Evolutionary conservation across 768 basidiomycete genomes (phyloP).

Genomic region (Imleria badia): DNA sequence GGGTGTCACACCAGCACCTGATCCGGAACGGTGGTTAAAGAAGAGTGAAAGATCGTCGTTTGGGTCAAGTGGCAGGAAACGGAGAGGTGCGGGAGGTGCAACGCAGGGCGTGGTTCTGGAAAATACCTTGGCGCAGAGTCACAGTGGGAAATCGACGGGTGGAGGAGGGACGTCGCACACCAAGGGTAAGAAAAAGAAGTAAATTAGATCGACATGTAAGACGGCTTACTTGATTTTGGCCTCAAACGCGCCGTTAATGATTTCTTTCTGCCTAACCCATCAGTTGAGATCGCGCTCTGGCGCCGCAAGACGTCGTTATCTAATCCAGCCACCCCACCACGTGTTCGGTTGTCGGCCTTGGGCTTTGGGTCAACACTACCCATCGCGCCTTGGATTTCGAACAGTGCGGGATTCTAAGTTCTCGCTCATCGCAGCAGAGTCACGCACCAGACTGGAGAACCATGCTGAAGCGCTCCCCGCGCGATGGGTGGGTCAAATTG

Average conservation of each 20-base stretch:
- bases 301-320: conserved; percentile 27
- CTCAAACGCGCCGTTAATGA: conserved; percentile 23
- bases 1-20: conserved; percentile 78
- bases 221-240: conserved; percentile 15
- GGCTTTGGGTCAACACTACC: not conserved
- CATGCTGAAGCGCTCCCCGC: conserved; percentile 1
- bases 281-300: conserved; percentile 19
- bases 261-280: conserved; percentile 17
- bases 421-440: conserved; percentile 1
- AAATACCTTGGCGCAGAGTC: conserved; percentile 18
- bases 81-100: conserved; percentile 57
- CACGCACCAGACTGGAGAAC: not conserved
- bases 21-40: conserved; percentile 88
- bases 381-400: not conserved
- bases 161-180: conserved; percentile 37
- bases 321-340: conserved; percentile 27
- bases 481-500: conserved; percentile 15
- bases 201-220: conserved; percentile 32
- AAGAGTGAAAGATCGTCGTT: conserved; percentile 74
- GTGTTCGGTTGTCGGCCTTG: conserved; percentile 6
- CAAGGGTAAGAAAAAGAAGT: conserved; percentile 73
- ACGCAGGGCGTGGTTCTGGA: conserved; percentile 60
- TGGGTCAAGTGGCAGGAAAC: conserved; percentile 48
- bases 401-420: not conserved
- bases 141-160: conserved; percentile 35